Percentiles rank a stretch among this genome's conserved stretches.
phyloP scores from a whole-genome alignment of 306 rosid genomes.

The Herpetospermum pedunculosum region DNA sequence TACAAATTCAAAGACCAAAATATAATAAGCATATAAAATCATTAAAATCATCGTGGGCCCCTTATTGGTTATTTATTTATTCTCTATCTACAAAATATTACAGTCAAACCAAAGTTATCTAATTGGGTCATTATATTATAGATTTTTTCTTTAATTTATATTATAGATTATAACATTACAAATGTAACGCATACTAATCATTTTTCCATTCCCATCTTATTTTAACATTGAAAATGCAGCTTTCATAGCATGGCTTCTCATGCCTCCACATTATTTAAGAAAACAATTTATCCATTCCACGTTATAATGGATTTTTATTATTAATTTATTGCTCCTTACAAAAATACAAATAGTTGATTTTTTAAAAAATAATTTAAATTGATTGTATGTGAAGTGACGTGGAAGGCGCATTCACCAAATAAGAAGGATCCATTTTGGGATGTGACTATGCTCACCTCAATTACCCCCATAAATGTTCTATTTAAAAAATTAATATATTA shows the following conservation, averaged over 20 bases:
- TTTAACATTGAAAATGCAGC: not conserved
- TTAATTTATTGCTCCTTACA: not conserved
- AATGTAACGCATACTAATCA: not conserved
- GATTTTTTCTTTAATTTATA: too few species aligned
- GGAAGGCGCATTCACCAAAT: not conserved
- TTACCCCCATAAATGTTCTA: too few species aligned
- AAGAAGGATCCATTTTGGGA: not conserved
- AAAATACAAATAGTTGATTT: not conserved
- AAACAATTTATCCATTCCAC: not conserved
- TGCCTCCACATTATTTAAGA: not conserved
- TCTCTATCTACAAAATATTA: not conserved
- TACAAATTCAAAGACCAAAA: too few species aligned
- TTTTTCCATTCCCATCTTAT: not conserved
- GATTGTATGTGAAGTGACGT: not conserved
- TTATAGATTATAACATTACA: not conserved
- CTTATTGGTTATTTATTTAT: not conserved
- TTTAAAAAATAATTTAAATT: not conserved
- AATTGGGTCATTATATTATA: not conserved
- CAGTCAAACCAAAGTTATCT: not conserved
- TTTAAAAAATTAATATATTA: too few species aligned
- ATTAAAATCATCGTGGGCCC: not conserved
- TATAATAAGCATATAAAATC: too few species aligned
- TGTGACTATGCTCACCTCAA: not conserved
- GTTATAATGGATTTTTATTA: not conserved
- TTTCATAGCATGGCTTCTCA: not conserved